A percentile compares a stretch with the other conserved stretches of the same genome.
phyloP scores from a whole-genome alignment of 2,329 filamentous ascomycete genomes.

The Cercospora sp. region DNA sequence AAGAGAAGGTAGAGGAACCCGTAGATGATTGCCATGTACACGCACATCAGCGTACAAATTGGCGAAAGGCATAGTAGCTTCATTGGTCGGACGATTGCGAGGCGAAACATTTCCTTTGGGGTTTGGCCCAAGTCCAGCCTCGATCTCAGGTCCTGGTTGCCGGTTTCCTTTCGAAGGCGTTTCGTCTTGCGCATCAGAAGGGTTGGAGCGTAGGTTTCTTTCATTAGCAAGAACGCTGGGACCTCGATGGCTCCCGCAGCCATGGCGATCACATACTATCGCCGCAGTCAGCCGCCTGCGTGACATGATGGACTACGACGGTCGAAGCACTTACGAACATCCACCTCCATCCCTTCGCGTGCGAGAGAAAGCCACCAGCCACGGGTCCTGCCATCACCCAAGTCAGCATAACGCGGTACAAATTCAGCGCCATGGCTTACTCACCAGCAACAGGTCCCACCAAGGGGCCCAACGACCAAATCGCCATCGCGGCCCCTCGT shows the following conservation, averaged over 20 bases:
- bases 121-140: constrained; percentile 45
- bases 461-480: constrained; percentile 36
- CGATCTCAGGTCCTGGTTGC: constrained; percentile 44
- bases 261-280: constrained; percentile 56
- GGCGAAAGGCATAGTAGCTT: constrained; percentile 34
- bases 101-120: constrained; percentile 43
- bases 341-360: constrained; percentile 69
- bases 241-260: constrained; percentile 38
- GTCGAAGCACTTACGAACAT: constrained; percentile 20
- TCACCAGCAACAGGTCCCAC: constrained; percentile 22
- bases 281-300: background rate
- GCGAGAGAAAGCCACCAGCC: constrained; percentile 62
- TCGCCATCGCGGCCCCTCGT: constrained; percentile 34
- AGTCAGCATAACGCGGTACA: background rate
- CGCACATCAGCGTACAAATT: constrained; percentile 29
- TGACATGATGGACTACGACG: no score
- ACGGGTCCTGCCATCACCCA: constrained; percentile 50
- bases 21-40: constrained; percentile 33
- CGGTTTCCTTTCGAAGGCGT: constrained; percentile 52
- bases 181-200: constrained; percentile 50
- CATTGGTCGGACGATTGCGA: constrained; percentile 54
- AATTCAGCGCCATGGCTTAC: background rate
- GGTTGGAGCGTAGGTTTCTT: constrained; percentile 51
- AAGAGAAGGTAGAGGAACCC: constrained; percentile 34
- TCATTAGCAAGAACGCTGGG: constrained; percentile 42